phyloP scores from a whole-genome alignment of 176 grass and related monocot species.

The Bothriochloa decipiens region DNA sequence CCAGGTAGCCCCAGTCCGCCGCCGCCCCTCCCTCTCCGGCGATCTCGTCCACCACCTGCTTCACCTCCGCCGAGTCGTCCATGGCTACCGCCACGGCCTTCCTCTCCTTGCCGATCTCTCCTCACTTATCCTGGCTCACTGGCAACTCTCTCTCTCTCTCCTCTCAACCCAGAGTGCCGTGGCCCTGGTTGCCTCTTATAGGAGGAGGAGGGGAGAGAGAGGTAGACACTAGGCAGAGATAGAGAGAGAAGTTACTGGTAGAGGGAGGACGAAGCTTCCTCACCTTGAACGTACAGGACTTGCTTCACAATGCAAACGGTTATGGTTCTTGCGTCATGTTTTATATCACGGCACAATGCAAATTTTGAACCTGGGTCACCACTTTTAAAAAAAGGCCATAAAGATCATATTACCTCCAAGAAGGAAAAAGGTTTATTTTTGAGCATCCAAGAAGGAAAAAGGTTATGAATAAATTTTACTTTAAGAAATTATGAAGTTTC shows the following conservation, averaged over 20 bases:
- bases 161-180: not conserved
- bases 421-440: not conserved
- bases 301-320: not conserved
- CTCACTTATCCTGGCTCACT: not conserved
- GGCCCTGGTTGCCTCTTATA: not conserved
- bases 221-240: not conserved
- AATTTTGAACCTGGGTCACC: not conserved
- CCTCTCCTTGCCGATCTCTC: not conserved
- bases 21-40: conserved; percentile 21
- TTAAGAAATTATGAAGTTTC: not conserved
- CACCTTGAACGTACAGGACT: not conserved
- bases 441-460: not conserved
- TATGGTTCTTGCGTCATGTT: not conserved
- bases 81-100: conserved; percentile 30
- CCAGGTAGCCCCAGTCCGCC: conserved; percentile 52
- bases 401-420: not conserved
- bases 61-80: conserved; percentile 37
- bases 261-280: not conserved
- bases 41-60: conserved; percentile 53
- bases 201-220: not conserved
- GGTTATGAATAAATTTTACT: not conserved
- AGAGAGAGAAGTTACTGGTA: not conserved
- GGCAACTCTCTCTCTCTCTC: not conserved
- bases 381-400: not conserved
- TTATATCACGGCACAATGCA: not conserved